These are phyloP conservation scores for Quercus variabilis DNA, from an alignment of 306 rosid species.

Conservation along the genomic window DNA sequence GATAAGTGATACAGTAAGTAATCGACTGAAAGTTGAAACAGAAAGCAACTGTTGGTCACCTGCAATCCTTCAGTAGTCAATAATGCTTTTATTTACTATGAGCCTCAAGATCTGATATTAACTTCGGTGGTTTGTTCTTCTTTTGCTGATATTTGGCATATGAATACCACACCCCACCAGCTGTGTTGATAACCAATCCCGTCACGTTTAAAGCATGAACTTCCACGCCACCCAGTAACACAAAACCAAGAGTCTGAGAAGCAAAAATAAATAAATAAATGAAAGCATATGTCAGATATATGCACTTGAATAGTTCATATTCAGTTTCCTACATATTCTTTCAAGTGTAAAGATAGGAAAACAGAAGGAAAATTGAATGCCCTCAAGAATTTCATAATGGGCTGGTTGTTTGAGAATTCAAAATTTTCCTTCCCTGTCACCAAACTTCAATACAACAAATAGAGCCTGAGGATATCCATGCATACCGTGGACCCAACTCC, in stretches of 20 bases:
- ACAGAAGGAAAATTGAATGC: neutral
- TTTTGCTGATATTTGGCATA: constrained; percentile 81
- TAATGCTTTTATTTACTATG: constrained; percentile 49
- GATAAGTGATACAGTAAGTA: neutral
- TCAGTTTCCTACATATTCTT: neutral
- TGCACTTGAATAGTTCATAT: neutral
- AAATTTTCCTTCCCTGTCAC: neutral
- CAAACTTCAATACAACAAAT: constrained; percentile 18
- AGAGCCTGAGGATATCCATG: neutral
- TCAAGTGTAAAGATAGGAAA: neutral
- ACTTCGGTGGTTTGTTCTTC: constrained; percentile 52
- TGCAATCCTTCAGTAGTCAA: constrained; percentile 2
- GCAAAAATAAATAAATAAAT: neutral
- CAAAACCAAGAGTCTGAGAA: constrained; percentile 81
- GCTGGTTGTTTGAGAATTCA: constrained; percentile 3
- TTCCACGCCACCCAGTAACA: constrained; percentile 80
- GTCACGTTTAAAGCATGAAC: constrained; percentile 77
- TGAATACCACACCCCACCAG: constrained; percentile 95
- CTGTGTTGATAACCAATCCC: constrained; percentile 87
- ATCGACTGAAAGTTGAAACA: neutral
- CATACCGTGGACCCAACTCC: constrained; percentile 98
- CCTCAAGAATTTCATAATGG: neutral
- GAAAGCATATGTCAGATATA: neutral
- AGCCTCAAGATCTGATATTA: constrained; percentile 50
- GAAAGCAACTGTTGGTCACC: constrained; percentile 21